Base-by-base conservation (phyloP, 208 protist species). In the Herpetomonas tarakana region DNA sequence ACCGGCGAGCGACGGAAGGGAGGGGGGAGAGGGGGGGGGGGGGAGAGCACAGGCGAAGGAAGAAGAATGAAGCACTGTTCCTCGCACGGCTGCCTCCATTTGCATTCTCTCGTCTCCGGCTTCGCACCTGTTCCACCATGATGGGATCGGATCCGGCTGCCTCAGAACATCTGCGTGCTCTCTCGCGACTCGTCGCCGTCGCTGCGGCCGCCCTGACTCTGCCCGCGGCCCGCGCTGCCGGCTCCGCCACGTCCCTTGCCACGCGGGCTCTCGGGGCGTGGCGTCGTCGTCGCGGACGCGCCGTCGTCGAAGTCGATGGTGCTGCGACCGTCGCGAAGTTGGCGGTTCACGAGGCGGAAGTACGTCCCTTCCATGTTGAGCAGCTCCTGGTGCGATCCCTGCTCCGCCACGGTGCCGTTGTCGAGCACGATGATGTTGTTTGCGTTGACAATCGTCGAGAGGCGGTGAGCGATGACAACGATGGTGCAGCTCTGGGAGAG, bases 371-470 rank as follows among this genome's bases (percentile, higher is more conserved):
- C 55, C 2, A 38, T 54, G 45, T 61, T 41, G 58, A 86, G 70
- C 22, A 89, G 67, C 41, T 71, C 68, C 26, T 74, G 61, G 60
- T 79, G 81, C 27, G 74, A 68, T 28, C 79, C 79, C 52, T 72
- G 73, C 68, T 90, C 78, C 27, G 71, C 74, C 39, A 74, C 74
- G 12, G 24, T 19, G 14, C 80, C 81, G 6, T 65, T 52, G 25
- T 85, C 78, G 44, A 90, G 47, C 26, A 88, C 52, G 79, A 86
- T 27, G 46, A 92, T 76, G 52, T 71, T 71, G 60, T 91, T 71
- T 16, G 66, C 70, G 45, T 75, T 67, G 27, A 74, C 64, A 21
- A 92, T 74, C 19, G 80, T 92, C 49, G 68, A 78, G 19, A 87
- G 77, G 21, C 77, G 72, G 68, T 90, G 82, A 3, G 79, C 71